Evolutionary conservation across 73 alveolate species (phyloP).

Genomic region (Loxodes magnus): DNA sequence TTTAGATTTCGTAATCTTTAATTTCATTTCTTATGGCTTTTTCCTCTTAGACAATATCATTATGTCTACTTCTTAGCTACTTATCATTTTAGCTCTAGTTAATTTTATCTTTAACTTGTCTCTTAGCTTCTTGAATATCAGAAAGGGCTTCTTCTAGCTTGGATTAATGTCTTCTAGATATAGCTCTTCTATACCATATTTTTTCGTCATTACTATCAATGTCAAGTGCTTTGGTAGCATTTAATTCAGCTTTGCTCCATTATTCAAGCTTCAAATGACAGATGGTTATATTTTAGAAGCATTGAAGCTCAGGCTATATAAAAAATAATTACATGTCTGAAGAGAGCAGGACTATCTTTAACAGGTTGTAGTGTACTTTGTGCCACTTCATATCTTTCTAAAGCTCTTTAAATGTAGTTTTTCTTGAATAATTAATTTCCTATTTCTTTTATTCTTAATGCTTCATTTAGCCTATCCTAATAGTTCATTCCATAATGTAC

Average conservation of each 20-base stretch:
- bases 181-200: constrained; percentile 7
- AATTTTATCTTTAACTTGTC: not conserved
- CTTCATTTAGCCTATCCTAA: constrained; percentile 4
- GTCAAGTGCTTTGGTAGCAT: constrained; percentile 10
- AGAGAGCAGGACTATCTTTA: not conserved
- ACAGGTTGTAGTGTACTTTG: not conserved
- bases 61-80: too few species aligned
- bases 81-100: too few species aligned
- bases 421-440: constrained; percentile 7
- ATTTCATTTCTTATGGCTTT: too few species aligned
- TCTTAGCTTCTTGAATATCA: constrained; percentile 6
- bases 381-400: constrained; percentile 15
- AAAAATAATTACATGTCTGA: constrained; percentile 4
- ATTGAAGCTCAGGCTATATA: not conserved
- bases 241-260: constrained; percentile 9
- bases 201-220: not conserved
- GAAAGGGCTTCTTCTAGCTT: constrained; percentile 3
- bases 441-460: constrained; percentile 8
- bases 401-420: not conserved
- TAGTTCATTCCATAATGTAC: not conserved
- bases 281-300: constrained; percentile 7
- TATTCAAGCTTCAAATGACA: constrained; percentile 2
- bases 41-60: too few species aligned
- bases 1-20: too few species aligned
- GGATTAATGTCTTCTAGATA: not conserved